Percentiles rank a stretch among this genome's conserved stretches.
phyloP scores from a whole-genome alignment of 805 yeast species.

The Yueomyces sinensis region DNA sequence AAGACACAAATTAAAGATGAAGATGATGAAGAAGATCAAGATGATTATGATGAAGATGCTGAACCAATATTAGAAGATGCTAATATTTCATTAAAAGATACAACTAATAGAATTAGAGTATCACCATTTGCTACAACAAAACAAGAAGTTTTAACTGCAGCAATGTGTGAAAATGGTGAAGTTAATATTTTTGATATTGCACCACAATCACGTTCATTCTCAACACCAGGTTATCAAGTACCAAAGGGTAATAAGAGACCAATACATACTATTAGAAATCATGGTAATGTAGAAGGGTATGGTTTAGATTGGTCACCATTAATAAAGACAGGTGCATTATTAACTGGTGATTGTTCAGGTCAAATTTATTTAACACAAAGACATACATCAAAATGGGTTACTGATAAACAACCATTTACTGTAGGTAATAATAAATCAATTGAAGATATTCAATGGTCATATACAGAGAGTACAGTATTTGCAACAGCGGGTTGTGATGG shows the following conservation, averaged over 20 bases:
- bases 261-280: slow-evolving; percentile 63
- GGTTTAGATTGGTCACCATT: slow-evolving; percentile 96
- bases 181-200: slow-evolving; percentile 73
- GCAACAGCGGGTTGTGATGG: slow-evolving; percentile 95
- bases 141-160: slow-evolving; percentile 76
- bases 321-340: slow-evolving; percentile 61
- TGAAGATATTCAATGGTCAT: slow-evolving; percentile 96
- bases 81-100: slow-evolving; percentile 58
- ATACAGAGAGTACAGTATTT: slow-evolving; percentile 82
- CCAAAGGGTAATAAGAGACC: slow-evolving; percentile 73
- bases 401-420: slow-evolving; percentile 69
- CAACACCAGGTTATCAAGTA: slow-evolving; percentile 72
- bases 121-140: slow-evolving; percentile 54
- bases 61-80: slow-evolving; percentile 87
- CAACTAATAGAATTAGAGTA: slow-evolving; percentile 81
- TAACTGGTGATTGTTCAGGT: slow-evolving; percentile 85
- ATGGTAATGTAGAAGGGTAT: slow-evolving; percentile 95
- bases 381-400: slow-evolving; percentile 66
- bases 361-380: slow-evolving; percentile 67
- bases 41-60: slow-evolving; percentile 54
- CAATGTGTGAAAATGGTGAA: slow-evolving; percentile 84
- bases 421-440: slow-evolving; percentile 58
- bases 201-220: slow-evolving; percentile 70
- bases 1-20: slow-evolving; percentile 83
- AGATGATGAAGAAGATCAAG: slow-evolving; percentile 60